These are phyloP conservation scores for Neobulgaria alba DNA, from an alignment of 2,329 filamentous ascomycete genomes.

Conservation along the genomic window DNA sequence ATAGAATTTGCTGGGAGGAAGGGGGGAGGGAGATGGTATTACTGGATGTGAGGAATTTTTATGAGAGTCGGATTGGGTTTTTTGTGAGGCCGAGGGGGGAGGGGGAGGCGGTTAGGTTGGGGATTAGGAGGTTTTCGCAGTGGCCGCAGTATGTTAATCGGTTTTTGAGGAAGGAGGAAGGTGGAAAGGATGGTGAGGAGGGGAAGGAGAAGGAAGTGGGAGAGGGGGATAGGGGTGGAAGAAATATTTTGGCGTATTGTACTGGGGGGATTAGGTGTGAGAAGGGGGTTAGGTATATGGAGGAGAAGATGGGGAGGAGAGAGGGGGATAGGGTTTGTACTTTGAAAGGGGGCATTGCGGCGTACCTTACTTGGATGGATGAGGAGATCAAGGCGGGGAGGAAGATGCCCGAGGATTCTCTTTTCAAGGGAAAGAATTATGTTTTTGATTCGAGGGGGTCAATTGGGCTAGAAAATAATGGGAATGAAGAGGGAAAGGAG, in stretches of 20 bases:
- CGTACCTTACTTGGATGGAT: slow-evolving; percentile 29
- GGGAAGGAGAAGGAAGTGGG: background rate
- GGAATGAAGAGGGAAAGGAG: background rate
- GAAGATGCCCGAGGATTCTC: slow-evolving; percentile 19
- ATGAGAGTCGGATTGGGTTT: slow-evolving; percentile 29
- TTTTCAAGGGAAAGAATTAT: slow-evolving; percentile 28
- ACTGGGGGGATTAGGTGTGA: slow-evolving; percentile 29
- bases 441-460: slow-evolving; percentile 30
- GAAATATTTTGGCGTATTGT: slow-evolving; percentile 27
- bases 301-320: slow-evolving; percentile 20
- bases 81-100: slow-evolving; percentile 24
- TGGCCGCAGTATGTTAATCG: slow-evolving; percentile 27
- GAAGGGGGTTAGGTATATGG: slow-evolving; percentile 26
- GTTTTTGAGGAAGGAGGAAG: slow-evolving; percentile 7
- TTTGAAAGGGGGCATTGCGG: slow-evolving; percentile 27
- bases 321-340: slow-evolving; percentile 23
- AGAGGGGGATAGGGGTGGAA: slow-evolving; percentile 3
- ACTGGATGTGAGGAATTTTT: slow-evolving; percentile 28
- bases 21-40: slow-evolving; percentile 15
- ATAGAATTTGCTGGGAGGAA: slow-evolving; percentile 19
- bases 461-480: slow-evolving; percentile 11
- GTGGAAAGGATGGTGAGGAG: background rate
- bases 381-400: slow-evolving; percentile 23
- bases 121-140: slow-evolving; percentile 27
- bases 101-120: slow-evolving; percentile 23